These are phyloP conservation scores for Adenanthera pavonina DNA, from an alignment of 306 rosid genomes.

Conservation along the genomic window DNA sequence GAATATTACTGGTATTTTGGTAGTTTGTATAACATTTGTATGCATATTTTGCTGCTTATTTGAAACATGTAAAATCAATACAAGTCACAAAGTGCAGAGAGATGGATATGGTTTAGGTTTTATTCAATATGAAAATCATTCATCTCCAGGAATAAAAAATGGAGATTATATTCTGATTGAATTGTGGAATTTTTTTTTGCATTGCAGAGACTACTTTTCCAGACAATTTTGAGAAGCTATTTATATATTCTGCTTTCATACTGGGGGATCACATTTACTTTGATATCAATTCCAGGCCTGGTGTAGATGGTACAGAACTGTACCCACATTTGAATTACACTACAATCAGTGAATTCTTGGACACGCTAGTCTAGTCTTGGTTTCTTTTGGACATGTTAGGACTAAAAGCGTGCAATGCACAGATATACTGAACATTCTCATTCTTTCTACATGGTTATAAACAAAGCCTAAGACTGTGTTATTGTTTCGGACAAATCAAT, in stretches of 20 bases:
- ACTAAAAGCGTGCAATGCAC: not conserved
- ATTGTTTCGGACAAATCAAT: not conserved
- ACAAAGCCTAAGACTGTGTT: not conserved
- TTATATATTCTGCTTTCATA: conserved; percentile 79
- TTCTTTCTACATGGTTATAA: conserved; percentile 2
- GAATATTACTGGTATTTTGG: conserved; percentile 63
- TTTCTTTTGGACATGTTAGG: not conserved
- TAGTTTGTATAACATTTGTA: not conserved
- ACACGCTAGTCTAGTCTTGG: conserved; percentile 51
- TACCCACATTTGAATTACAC: conserved; percentile 68
- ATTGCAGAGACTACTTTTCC: conserved; percentile 77
- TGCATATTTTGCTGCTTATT: conserved; percentile 17
- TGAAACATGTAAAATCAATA: conserved; percentile 16
- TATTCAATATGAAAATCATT: not conserved
- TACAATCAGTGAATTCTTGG: conserved; percentile 67
- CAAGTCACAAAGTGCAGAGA: not conserved
- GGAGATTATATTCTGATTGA: not conserved
- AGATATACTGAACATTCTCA: not conserved
- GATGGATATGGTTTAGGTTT: conserved; percentile 1
- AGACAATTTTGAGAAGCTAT: conserved; percentile 54
- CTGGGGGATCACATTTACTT: conserved; percentile 89
- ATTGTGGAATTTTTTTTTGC: conserved; percentile 22
- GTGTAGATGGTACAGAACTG: conserved; percentile 67
- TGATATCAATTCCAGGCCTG: conserved; percentile 57
- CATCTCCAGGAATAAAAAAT: not conserved